phyloP scores from a whole-genome alignment of 164 flowering plant species.

The Malania oleifera region DNA sequence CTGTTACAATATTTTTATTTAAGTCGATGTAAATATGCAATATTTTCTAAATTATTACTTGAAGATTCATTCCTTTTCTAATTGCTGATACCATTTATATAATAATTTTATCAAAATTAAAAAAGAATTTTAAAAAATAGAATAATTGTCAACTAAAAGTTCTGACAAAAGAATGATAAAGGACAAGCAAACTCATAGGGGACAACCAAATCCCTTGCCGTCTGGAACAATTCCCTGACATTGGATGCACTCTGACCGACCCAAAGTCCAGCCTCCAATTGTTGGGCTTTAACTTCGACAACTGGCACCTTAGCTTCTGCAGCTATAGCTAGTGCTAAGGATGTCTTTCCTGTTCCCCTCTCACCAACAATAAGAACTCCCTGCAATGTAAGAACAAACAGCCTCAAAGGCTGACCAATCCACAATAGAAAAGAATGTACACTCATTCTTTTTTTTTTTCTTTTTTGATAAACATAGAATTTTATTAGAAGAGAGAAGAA shows the following conservation, averaged over 20 bases:
- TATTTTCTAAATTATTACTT: background rate
- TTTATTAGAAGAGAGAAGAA: no score
- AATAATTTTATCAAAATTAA: no score
- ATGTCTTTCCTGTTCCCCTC: constrained; percentile 94
- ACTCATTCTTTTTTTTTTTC: no score
- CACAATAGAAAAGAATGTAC: no score
- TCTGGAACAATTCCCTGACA: constrained; percentile 88
- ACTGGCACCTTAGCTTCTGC: constrained; percentile 95
- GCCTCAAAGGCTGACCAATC: background rate
- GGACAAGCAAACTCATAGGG: background rate
- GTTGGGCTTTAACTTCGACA: constrained; percentile 80
- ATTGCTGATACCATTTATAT: no score
- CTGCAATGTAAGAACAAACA: constrained; percentile 37
- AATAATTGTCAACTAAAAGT: no score
- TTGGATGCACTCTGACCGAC: constrained; percentile 98
- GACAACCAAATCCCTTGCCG: constrained; percentile 90
- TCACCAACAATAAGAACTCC: constrained; percentile 99
- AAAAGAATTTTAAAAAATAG: no score
- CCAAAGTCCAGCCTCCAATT: constrained; percentile 91
- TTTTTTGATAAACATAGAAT: no score
- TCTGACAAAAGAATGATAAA: background rate
- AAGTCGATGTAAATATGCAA: background rate
- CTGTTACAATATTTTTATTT: no score
- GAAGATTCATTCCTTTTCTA: no score
- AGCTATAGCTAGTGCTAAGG: constrained; percentile 88